Evolutionary conservation across 1,284 basidiomycete genomes (phyloP), one percentile per base, ranked within the genome.

Genomic region (Rhizopogon hawkerae): DNA sequence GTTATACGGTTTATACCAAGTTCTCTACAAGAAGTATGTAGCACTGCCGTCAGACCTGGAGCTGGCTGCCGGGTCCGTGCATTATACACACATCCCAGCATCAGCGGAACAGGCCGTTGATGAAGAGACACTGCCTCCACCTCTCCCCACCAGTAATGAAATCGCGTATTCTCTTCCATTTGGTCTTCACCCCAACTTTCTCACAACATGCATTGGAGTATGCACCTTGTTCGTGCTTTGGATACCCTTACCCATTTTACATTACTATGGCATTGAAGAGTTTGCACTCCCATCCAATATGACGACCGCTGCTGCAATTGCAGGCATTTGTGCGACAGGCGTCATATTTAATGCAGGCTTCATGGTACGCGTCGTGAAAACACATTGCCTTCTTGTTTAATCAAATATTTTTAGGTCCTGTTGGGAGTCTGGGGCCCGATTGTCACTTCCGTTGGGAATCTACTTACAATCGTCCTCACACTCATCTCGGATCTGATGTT

Each of bases 351-450:
- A 89, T 59, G 78, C 81, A 0, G 81, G 83, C 0, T 78, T 86
- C 60, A 89, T 91, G 86, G 84, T 83, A 59, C 45, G 72, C 13
- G 5, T 18, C 14, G 24, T 42, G 2, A 21, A 9, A 1, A 53
- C 33, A 38, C 10, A 13, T 9, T 47, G 16, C 38, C 44, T 21
- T 16, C 38, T 38, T 50, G 8, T 38, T 41, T 43, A 38, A 18
- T 31, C 38, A 33, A 36, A 46, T 45, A 50, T 46, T 51, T 53
- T 29, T 53, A 90, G 88, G 77, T 89, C 48, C 68, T 92, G 1
- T 66, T 92, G 35, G 83, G 83, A 14, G 61, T 85, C 10, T 92
- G 88, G 89, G 91, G 90, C 5, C 89, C 90, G 1, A 80, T 92
- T 38, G 76, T 90, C 45, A 80, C 80, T n/a, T 88, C 86, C 6